phyloP scores from a whole-genome alignment of 2,329 filamentous ascomycete species.

The Beauveria bassiana region DNA sequence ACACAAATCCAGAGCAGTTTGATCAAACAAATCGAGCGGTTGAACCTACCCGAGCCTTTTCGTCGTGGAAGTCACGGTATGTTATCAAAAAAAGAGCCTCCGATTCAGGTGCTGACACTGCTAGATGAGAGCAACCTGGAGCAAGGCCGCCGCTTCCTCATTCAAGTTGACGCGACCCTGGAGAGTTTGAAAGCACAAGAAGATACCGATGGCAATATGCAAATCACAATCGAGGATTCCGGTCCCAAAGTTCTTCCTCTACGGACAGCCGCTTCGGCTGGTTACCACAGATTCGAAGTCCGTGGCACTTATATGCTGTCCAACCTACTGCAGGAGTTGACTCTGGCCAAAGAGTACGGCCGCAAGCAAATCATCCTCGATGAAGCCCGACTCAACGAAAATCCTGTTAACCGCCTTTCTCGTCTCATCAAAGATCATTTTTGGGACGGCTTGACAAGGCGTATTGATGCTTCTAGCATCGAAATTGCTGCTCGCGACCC shows the following conservation, averaged over 20 bases:
- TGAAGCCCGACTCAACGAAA: conserved; percentile 86
- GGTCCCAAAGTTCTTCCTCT: conserved; percentile 86
- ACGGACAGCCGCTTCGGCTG: conserved; percentile 77
- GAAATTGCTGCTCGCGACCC: conserved; percentile 81
- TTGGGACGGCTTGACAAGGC: conserved; percentile 83
- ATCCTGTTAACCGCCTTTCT: conserved; percentile 80
- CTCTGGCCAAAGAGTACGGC: conserved; percentile 82
- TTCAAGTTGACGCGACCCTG: conserved; percentile 79
- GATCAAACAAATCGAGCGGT: conserved; percentile 43
- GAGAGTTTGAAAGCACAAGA: conserved; percentile 74
- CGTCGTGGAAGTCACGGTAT: conserved; percentile 53
- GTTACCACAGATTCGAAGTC: conserved; percentile 80
- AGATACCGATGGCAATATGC: conserved; percentile 88
- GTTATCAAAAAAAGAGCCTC: conserved; percentile 9
- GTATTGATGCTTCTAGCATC: conserved; percentile 83
- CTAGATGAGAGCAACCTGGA: conserved; percentile 65
- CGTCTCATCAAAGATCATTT: conserved; percentile 85
- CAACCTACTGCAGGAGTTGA: conserved; percentile 91
- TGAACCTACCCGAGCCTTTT: conserved; percentile 46
- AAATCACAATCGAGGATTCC: conserved; percentile 94
- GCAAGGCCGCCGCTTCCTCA: conserved; percentile 67
- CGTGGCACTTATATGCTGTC: conserved; percentile 96
- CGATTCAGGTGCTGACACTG: neutral
- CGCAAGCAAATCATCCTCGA: conserved; percentile 86
- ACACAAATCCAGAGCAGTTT: conserved; percentile 41